Evolutionary conservation across 306 rosid species (phyloP), one percentile per base, ranked within the genome.

Genomic region (Geum urbanum): DNA sequence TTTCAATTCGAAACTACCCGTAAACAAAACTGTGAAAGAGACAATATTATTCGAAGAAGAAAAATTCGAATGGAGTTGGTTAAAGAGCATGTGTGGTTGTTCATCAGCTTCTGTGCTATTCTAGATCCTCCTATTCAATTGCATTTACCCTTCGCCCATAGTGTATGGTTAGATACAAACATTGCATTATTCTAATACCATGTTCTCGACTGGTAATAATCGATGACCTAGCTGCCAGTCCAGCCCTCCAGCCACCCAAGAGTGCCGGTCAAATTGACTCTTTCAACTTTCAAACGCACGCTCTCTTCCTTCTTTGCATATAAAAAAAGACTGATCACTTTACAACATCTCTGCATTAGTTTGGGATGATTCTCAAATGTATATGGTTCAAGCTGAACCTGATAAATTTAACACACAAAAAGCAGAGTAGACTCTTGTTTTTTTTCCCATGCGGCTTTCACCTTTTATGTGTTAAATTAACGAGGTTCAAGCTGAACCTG

Each of bases 241-340:
- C 32, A 54, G 60, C 63, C n/a, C 35, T 54, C 35, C 32, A 54
- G 60, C 63, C n/a, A 32, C 9, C 63, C 63, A 57, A 11, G 41
- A 40, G 63, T 57, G 8, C 63, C 43, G 5, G 63, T 58, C 43
- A 27, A 27, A 58, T n/a, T n/a, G n/a, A n/a, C 2, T 58, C 37
- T 56, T 27, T 27, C 32, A 27, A 1, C 2, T 27, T 47, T 47
- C 51, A 47, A 47, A 53, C 5, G 27, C 58, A 53, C 27, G 58
- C 7, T 53, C 19, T 53, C 58, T 47, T 27, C 32, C 32, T 27
- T 27, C 32, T 27, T 27, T 27, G 32, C 32, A 27, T 27, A 27
- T 27, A 27, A 27, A 27, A 27, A 27, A 27, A 1, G 32, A n/a
- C n/a, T n/a, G n/a, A n/a, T n/a, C 32, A 27, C 32, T 27, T 27